phyloP scores from a whole-genome alignment of 78 protist genomes.

The Speleostelium caveatum region DNA sequence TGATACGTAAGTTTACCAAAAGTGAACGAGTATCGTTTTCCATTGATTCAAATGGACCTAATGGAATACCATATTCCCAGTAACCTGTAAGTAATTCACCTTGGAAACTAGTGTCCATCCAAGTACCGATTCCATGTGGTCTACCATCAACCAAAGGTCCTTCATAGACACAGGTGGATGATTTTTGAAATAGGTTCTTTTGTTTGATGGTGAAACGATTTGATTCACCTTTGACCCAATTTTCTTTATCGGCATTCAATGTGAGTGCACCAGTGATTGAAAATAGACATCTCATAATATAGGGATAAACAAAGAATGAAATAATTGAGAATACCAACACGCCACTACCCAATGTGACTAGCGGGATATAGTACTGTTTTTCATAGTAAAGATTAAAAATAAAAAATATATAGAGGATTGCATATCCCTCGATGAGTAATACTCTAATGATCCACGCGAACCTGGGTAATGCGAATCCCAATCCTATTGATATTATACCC shows the following conservation, averaged over 20 bases:
- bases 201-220: constrained; percentile 63
- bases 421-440: constrained; percentile 45
- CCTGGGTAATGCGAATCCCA: constrained; percentile 45
- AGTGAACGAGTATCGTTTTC: constrained; percentile 72
- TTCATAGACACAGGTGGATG: constrained; percentile 67
- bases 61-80: constrained; percentile 83
- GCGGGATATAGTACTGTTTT: constrained; percentile 69
- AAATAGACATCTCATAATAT: constrained; percentile 60
- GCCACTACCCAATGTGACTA: constrained; percentile 63
- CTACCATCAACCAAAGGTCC: constrained; percentile 76
- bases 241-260: constrained; percentile 34
- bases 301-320: constrained; percentile 60
- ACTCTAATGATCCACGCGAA: constrained; percentile 51
- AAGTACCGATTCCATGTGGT: constrained; percentile 82
- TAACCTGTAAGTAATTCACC: constrained; percentile 77
- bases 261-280: constrained; percentile 78
- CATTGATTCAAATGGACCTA: constrained; percentile 79
- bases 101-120: constrained; percentile 81
- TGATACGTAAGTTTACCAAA: constrained; percentile 68
- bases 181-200: constrained; percentile 26
- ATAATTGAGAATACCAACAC: constrained; percentile 48
- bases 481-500: constrained; percentile 71
- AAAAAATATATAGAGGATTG: constrained; percentile 58
- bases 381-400: constrained; percentile 66
- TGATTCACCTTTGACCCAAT: constrained; percentile 48